phyloP scores from a whole-genome alignment of 164 flowering plant species.

The Chimonanthus praecox region DNA sequence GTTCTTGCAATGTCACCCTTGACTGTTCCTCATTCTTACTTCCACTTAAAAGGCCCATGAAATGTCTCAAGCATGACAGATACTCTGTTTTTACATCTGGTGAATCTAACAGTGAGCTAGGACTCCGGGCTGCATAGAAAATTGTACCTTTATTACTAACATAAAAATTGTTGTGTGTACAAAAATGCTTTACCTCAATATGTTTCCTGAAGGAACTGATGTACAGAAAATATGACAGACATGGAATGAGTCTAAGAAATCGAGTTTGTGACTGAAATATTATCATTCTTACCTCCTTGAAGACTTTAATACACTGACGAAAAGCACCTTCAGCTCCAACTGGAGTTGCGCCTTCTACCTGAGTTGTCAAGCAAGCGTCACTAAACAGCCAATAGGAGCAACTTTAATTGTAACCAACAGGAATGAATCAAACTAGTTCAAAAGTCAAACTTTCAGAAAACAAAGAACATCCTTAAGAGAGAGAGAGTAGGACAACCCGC shows the following conservation, averaged over 20 bases:
- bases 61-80: conserved; percentile 52
- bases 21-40: conserved; percentile 10
- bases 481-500: no score
- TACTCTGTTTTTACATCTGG: conserved; percentile 41
- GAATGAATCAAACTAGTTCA: not conserved
- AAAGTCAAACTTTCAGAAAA: not conserved
- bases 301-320: conserved; percentile 46
- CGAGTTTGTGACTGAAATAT: not conserved
- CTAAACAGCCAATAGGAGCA: not conserved
- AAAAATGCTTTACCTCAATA: not conserved
- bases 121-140: conserved; percentile 28
- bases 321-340: conserved; percentile 48
- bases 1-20: conserved; percentile 22
- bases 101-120: conserved; percentile 20
- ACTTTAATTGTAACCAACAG: not conserved
- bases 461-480: no score
- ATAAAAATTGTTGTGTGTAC: not conserved
- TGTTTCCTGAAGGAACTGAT: not conserved
- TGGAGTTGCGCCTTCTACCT: conserved; percentile 21
- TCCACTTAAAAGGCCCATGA: conserved; percentile 25
- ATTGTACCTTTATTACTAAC: not conserved
- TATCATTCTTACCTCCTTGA: conserved; percentile 50
- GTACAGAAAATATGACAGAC: not conserved
- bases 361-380: conserved; percentile 6
- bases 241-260: not conserved